Base-by-base conservation (phyloP, 108 stramenopile species). In the Parietichytrium sp. region DNA sequence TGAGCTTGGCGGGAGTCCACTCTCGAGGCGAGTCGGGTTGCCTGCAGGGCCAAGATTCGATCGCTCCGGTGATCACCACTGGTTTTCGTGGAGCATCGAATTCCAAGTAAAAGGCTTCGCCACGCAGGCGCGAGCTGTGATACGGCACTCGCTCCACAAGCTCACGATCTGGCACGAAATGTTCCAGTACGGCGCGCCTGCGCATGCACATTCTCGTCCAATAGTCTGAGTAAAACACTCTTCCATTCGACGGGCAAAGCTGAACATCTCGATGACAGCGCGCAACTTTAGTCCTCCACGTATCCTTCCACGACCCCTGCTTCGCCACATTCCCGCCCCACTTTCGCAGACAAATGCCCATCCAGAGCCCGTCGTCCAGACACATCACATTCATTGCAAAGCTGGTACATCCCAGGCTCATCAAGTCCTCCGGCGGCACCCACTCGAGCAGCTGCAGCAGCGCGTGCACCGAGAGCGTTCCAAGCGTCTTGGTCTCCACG, bases 31-130 rank as follows among this genome's bases (percentile, higher is more conserved):
- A n/a, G n/a, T n/a, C n/a, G n/a, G n/a, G n/a, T n/a, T n/a, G n/a
- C 61, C 33, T 16, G 6, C 38, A 33, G 20, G 61, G 61, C 61
- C 61, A 72, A 6, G 15, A 25, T 10, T 72, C 61, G 45, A 72
- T 72, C 10, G 61, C 61, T 10, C 61, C 61, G 38, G 10, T 13
- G 0, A 72, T 72, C 6, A 72, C 61, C 29, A 72, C 61, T 6
- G 61, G 61, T 42, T 72, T 72, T 31, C 61, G 33, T 38, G 61
- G 61, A 16, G 45, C 15, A n/a, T 72, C 61, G 42, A 72, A 72
- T 2, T 72, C 61, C 20, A 72, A 20, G 6, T 33, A n/a, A 45
- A 72, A 72, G 10, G 20, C 20, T 6, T 10, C 15, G 8, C 16
- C 38, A 27, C 20, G 36, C 1, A 38, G 6, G 36, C 61, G 61